Base-by-base conservation (phyloP, 495 filamentous ascomycete species). In the Extremus antarcticus region DNA sequence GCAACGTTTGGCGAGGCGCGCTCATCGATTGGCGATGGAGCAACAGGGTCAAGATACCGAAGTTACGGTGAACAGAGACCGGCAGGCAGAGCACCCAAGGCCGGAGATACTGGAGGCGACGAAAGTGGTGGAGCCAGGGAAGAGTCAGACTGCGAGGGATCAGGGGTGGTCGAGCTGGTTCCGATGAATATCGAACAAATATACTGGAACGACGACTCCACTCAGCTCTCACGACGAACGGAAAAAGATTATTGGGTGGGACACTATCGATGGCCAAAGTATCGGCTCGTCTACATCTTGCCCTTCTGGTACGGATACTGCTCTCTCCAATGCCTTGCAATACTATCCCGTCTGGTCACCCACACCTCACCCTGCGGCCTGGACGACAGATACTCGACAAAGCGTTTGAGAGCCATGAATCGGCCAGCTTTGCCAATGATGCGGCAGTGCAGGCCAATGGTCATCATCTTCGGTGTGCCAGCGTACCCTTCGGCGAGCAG, bases 1-100 rank as follows among this genome's bases (percentile, higher is more conserved):
- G 63, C 68, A 72, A 56, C 68, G 86, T 55, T 59, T 85, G 56
- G 78, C 80, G 63, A 63, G 75, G 60, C 74, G 85, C 54, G 81
- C 80, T 53, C 71, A 68, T 67, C 70, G 83, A 49, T 65, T 88
- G 66, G 76, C 76, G 57, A 65, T 65, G 35, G 78, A 82, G 67
- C 74, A 70, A 20, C 65, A 70, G 54, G 69, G 71, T 32, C 54
- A 73, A 59, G 43, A 51, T 15, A 47, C 29, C 16, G 55, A 61
- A 35, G 16, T 40, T 11, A 58, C 55, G 16, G 38, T 3, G 55
- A 40, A 57, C 17, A 24, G 35, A 25, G 59, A 61, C 7, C 43
- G 55, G 56, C 32, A 53, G 51, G 47, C 21, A 15, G 21, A n/a
- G 32, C 25, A 59, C 24, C 43, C 43, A 9, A 45, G 43, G 38